A percentile compares a stretch with the other conserved stretches of the same genome.
Conservation (phyloP, 1,284 basidiomycete species). For the Ustilago curta region DNA sequence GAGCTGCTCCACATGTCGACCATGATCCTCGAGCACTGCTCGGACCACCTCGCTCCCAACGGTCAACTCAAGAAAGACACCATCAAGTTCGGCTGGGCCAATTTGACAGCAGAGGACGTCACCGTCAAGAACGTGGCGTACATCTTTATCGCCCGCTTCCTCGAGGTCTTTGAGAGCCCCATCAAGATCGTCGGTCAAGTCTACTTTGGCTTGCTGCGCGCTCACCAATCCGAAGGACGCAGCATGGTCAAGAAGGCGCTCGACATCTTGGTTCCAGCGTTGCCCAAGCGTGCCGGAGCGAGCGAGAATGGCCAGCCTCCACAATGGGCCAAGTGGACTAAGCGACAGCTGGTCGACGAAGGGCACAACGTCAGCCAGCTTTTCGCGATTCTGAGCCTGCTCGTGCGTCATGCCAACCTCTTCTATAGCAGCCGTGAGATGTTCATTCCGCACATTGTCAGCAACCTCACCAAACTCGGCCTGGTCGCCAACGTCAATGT, state of each 20-base stretch:
- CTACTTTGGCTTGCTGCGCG: constrained; percentile 90
- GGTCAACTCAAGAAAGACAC: constrained; percentile 89
- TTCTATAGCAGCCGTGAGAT: constrained; percentile 94
- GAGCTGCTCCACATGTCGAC: constrained; percentile 92
- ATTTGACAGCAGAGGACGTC: constrained; percentile 83
- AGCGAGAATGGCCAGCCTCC: constrained; percentile 74
- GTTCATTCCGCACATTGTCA: constrained; percentile 96
- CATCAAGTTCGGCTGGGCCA: constrained; percentile 94
- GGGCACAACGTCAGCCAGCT: constrained; percentile 82
- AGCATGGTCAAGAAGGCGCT: constrained; percentile 86
- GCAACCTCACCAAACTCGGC: constrained; percentile 87
- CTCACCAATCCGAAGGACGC: constrained; percentile 81
- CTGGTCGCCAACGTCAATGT: constrained; percentile 77
- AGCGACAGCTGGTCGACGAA: constrained; percentile 89
- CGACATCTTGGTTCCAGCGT: constrained; percentile 88
- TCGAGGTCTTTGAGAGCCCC: constrained; percentile 89
- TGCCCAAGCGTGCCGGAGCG: constrained; percentile 74
- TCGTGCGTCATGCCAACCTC: constrained; percentile 88
- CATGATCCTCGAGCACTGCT: constrained; percentile 86
- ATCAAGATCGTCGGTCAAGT: constrained; percentile 93
- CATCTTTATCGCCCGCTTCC: constrained; percentile 92
- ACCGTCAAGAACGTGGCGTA: constrained; percentile 95
- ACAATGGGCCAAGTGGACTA: constrained; percentile 89
- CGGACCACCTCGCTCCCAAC: constrained; percentile 75
- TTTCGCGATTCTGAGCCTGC: constrained; percentile 88